Evolutionary conservation across 2,329 filamentous ascomycete genomes (phyloP), one percentile per base, ranked within the genome.

Genomic region (Phaeosphaeria sp.): DNA sequence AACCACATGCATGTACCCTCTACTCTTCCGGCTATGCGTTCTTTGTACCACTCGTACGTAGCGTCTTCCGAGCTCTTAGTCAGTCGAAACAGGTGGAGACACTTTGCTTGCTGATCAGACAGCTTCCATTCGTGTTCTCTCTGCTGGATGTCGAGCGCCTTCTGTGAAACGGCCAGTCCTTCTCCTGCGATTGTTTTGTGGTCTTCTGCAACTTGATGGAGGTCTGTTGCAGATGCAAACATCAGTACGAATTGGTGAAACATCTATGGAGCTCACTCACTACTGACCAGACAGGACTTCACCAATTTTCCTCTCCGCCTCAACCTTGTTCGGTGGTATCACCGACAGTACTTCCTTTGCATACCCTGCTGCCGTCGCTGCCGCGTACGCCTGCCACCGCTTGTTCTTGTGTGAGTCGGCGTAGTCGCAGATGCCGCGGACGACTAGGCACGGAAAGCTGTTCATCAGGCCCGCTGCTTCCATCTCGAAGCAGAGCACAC

Each of bases 351-450:
- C 21, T 47, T 67, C 64, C 52, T 65, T 68, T 27, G 57, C 61
- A 30, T 56, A 68, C 46, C 56, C 64, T 17, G 62, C 65, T n/a
- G 64, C 65, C 4, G 54, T 52, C 40, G 25, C 55, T 22, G 64
- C 65, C 27, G 65, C 64, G 40, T 68, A 65, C 33, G 53, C 21
- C 54, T 68, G 61, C 65, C 62, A 49, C 27, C 27, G 49, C 49
- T 51, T 44, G 36, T 51, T 51, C 36, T 51, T 51, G 21, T 51
- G 49, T 24, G 49, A 51, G 54, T 69, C 65, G 15, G 65, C 52
- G 48, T 69, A 69, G 53, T 69, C 66, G 56, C 60, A 66, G 33
- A 69, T 67, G 13, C 66, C 66, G 18, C 66, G 65, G 46, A 69
- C 54, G 2, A 66, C 61, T 1, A 69, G 46, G 45, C 65, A 67